These are phyloP conservation scores for Hamamelis virginiana DNA, from an alignment of 164 flowering plant genomes.

Conservation along the genomic window DNA sequence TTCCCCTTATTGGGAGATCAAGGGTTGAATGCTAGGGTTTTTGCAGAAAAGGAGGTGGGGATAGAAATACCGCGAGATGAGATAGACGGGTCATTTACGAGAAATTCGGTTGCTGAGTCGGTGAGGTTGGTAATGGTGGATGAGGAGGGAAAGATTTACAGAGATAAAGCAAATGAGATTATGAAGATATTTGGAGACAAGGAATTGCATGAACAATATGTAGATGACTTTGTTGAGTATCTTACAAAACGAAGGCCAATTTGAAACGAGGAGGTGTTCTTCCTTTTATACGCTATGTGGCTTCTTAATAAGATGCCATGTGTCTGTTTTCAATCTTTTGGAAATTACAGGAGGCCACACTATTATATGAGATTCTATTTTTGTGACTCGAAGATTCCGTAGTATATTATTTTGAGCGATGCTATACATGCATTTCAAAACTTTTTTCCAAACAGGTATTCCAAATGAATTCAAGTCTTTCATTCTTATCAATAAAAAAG, in stretches of 20 bases:
- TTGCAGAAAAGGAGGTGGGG: conserved; percentile 4
- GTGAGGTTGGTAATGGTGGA: conserved; percentile 8
- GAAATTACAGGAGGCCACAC: too few species aligned
- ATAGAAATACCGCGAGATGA: conserved; percentile 1
- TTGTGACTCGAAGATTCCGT: too few species aligned
- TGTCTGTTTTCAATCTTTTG: too few species aligned
- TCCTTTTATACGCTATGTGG: too few species aligned
- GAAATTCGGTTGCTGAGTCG: not conserved
- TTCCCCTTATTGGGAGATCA: conserved; percentile 4
- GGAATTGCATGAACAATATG: not conserved
- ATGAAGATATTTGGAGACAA: conserved; percentile 7
- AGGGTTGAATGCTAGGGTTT: conserved; percentile 4
- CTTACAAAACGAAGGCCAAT: not conserved
- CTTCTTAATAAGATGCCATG: too few species aligned
- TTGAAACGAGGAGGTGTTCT: too few species aligned
- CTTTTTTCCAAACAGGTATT: too few species aligned
- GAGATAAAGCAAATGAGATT: conserved; percentile 8
- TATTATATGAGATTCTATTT: too few species aligned
- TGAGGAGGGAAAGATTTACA: conserved; percentile 5
- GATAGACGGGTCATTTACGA: conserved; percentile 5
- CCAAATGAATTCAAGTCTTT: too few species aligned
- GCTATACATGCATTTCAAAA: too few species aligned
- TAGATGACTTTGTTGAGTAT: not conserved
- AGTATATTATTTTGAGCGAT: too few species aligned
- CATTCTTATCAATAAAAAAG: too few species aligned